Evolutionary conservation across 169 alveolate genomes (phyloP), one percentile per base, ranked within the genome.

Genomic region (Ichthyophthirius multifiliis): DNA sequence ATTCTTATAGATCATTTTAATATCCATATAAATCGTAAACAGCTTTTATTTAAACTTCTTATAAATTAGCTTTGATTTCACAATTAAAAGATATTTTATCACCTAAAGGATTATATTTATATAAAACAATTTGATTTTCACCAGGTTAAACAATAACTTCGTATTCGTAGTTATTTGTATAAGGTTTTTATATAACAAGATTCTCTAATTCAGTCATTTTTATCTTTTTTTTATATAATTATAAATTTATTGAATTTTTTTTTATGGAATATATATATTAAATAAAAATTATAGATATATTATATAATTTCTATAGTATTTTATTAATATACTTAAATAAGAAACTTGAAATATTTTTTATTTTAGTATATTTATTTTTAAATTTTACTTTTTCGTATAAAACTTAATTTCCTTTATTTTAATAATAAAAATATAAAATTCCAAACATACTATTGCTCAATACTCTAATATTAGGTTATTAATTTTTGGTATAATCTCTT

Each of bases 21-120:
- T 9, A 41, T 9, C 12, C 7, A 4, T 64, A 31, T 18, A 31
- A 64, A 4, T 9, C 46, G 6, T 35, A 32, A 31, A 64, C 13
- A 5, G 16, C 46, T 15, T 41, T 64, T 64, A 16, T 13, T 6
- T 64, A 30, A 20, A 64, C 9, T 18, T 20, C 16, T 32, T 64
- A 32, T 18, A 64, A 32, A 32, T 41, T 44, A 39, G 55, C 77
- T 67, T 67, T 67, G 27, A 67, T 67, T 5, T 35, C 20, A 15
- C 62, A 67, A 20, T 67, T 67, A 67, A 67, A 67, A 10, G 77
- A 39, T 7, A 67, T 37, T 1, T 67, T 67, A 16, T 67, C 77
- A 0, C 77, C 77, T 16, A 34, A 37, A n/a, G 77, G 71, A 55
- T 55, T 67, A n/a, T 67, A 67, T 41, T 67, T 67, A 5, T 67